Base-by-base conservation (phyloP, 768 basidiomycete genomes). In the Suillus decipiens region DNA sequence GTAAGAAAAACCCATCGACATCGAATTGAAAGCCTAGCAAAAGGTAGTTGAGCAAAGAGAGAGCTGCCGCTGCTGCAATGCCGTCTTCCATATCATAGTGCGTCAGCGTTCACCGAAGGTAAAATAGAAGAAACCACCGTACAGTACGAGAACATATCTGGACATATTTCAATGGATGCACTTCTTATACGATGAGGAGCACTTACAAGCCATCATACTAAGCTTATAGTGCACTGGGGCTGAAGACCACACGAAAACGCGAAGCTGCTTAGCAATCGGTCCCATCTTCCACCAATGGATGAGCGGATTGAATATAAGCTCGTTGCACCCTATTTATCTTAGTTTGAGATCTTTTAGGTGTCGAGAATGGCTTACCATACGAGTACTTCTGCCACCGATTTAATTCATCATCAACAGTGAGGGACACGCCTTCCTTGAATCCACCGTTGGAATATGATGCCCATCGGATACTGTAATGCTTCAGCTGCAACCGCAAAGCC, bases 341-440 rank as follows among this genome's bases (percentile, higher is more conserved):
- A 47, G 59, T 34, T 42, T 64, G 31, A 66, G 1, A 61, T 43
- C 42, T 15, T 28, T 17, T 33, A 6, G 10, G 53, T 31, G 83
- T 56, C 1, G 83, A 81, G 64, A 85, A 84, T 61, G 70, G 74
- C 71, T 62, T 70, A 86, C 86, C 88, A 74, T 89, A 89, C 0
- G 87, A 78, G 65, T 90, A 90, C 70, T 93, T 95, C 67, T 93
- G 90, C 93, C 93, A 95, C 6, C 93, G 74, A 70, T 93, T 93
- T 4, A 95, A 75, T 74, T 95, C 93, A 70, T 95, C 92, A 62
- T 92, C 91, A 60, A 86, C 87, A 0, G 93, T 93, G 8, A 95
- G 76, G 0, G 88, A 89, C 41, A 95, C 92, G 67, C 93, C 93
- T 70, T 95, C 93, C 76, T 93, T 89, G 81, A 93, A 94, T 1